Evolutionary conservation across 768 basidiomycete genomes (phyloP), one percentile per base, ranked within the genome.

Genomic region (Tricholoma saponaceum): DNA sequence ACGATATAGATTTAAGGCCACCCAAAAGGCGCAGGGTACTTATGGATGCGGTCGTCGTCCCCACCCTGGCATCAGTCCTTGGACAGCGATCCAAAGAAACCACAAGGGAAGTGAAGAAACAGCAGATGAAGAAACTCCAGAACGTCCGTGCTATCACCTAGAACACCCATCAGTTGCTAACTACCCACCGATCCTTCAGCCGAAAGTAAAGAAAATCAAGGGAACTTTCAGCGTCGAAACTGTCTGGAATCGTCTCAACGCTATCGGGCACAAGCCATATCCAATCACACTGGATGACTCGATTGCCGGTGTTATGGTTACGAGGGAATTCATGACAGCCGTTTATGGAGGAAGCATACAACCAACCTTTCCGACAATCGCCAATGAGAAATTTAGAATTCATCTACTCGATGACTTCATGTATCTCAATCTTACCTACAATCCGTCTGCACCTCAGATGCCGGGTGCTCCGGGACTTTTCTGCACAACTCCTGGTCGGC

Each of bases 391-490:
- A 12, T 16, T 67, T 8, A 56, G 41, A 1, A 33, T 63, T 33
- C 69, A 73, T 53, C 67, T 66, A 0, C 51, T 65, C 18, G 33
- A 68, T 6, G 62, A 73, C 55, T 74, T 70, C 41, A 67, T 74
- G 67, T 75, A 62, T 46, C 63, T 64, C 0, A 67, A 61, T 28
- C 52, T 64, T 0, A 47, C 62, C 5, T 62, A 57, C 20, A 69
- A 75, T 30, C 66, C 68, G 0, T 33, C 56, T 23, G 68, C 70
- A 8, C 71, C 74, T 18, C 59, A 70, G 47, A 32, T 67, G 18
- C 68, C 70, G 8, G 73, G 71, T n/a, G 60, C 64, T 18, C 63
- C 67, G 5, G 73, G 73, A 1, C 57, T 75, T 7, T 72, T 61
- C 26, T 68, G 69, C 26, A 57, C 18, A 58, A 6, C 41, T 23